Evolutionary conservation across 345 rosid genomes (phyloP), one percentile per base, ranked within the genome.

Genomic region (Heritiera fomes): DNA sequence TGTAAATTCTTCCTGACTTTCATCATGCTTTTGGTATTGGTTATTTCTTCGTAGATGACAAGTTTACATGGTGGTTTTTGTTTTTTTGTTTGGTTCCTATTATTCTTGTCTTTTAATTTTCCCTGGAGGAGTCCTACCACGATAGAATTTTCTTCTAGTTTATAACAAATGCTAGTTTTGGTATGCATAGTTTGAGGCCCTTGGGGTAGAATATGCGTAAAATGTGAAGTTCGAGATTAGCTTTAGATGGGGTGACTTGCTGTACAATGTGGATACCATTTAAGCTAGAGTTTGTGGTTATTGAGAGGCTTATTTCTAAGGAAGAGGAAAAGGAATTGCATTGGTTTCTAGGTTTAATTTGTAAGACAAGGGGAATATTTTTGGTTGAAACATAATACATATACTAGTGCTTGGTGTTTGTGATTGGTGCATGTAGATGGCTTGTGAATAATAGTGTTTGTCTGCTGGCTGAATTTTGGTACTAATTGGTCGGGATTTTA

Each of bases 401-500:
- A 30, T 34, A 3, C 8, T 17, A 17, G 15, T 65, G 5, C 30
- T 40, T 32, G 23, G 38, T 34, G 38, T 34, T 34, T 65, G 49
- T 40, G 63, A 20, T 28, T 12, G 63, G 32, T 59, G 34, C 63
- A 8, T 23, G 58, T 53, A 14, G 58, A 53, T n/a, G 23, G 18
- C 70, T 23, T 41, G 41, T 0, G 49, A 41, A 66, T 66, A 8
- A 41, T 8, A n/a, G 32, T 43, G 15, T 50, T 66, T 18, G 28
- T 3, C 47, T 64, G 71, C 71, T 41, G 8, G 52, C 45, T 43
- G 71, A 67, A 67, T 67, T 67, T 67, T 67, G 52, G 8, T 41
- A 41, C 14, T 46, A n/a, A 67, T 5, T n/a, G 50, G 17, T 43
- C n/a, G 17, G 50, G 49, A 40, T 65, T 8, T 65, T 8, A 17